These are phyloP conservation scores for Centella asiatica DNA, from an alignment of 129 eudicot genomes.

Conservation along the genomic window DNA sequence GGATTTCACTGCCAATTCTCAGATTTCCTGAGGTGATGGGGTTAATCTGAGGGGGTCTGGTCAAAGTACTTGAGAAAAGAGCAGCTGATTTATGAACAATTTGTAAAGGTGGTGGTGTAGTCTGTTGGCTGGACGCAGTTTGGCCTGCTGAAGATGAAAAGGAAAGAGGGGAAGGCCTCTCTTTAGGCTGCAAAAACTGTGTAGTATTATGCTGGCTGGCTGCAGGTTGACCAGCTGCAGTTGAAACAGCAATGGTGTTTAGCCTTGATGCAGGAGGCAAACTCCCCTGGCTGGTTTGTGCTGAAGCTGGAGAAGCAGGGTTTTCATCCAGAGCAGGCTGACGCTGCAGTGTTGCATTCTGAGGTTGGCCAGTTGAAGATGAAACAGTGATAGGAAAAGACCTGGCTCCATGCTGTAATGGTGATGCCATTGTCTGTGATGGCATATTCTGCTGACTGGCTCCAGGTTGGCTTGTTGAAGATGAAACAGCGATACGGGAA, in stretches of 20 bases:
- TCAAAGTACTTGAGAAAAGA: conserved; percentile 28
- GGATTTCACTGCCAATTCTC: conserved; percentile 35
- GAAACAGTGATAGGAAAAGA: neutral
- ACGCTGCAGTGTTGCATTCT: neutral
- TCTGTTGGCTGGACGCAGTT: conserved; percentile 8
- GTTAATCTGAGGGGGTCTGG: conserved; percentile 47
- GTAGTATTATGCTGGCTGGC: conserved; percentile 5
- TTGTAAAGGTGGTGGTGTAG: conserved; percentile 33
- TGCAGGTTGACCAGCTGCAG: conserved; percentile 6
- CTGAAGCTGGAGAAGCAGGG: no score
- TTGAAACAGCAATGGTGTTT: neutral
- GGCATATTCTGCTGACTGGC: conserved; percentile 20
- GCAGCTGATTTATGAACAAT: conserved; percentile 41
- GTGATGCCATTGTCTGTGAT: neutral
- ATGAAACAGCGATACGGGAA: conserved; percentile 17
- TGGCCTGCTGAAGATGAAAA: neutral
- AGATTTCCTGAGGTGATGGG: conserved; percentile 26
- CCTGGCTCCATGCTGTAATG: conserved; percentile 1
- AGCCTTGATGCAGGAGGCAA: no score
- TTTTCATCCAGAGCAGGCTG: neutral
- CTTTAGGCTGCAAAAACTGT: neutral
- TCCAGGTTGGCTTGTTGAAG: conserved; percentile 28
- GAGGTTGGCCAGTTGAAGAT: conserved; percentile 1
- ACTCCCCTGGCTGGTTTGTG: no score
- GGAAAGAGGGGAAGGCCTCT: neutral